These are phyloP conservation scores for Xylaria sp. DNA, from an alignment of 2,329 filamentous ascomycete species.

Conservation along the genomic window DNA sequence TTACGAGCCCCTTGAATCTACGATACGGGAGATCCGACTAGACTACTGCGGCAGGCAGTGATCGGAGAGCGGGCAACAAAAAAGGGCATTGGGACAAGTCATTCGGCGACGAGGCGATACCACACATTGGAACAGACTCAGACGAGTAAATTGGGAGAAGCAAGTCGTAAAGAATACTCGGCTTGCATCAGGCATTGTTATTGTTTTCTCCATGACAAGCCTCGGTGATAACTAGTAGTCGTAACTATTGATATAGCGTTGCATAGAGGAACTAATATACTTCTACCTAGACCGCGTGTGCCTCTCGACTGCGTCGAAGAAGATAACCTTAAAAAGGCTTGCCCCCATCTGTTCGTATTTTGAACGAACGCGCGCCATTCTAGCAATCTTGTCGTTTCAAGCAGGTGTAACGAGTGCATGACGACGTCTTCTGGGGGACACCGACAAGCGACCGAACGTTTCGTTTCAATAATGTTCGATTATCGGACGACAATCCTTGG, in stretches of 20 bases:
- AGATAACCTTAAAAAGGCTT: slow-evolving; percentile 15
- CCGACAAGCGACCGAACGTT: slow-evolving; percentile 22
- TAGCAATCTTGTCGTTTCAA: slow-evolving; percentile 28
- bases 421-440: slow-evolving; percentile 12
- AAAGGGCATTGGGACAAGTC: slow-evolving; percentile 4
- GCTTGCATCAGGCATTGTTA: slow-evolving; percentile 3
- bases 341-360: slow-evolving; percentile 30
- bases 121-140: slow-evolving; percentile 8
- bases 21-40: slow-evolving; percentile 14
- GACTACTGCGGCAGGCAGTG: not conserved
- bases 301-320: slow-evolving; percentile 3
- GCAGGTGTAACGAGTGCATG: slow-evolving; percentile 12
- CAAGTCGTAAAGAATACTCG: not conserved
- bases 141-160: slow-evolving; percentile 10
- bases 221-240: slow-evolving; percentile 1
- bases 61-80: slow-evolving; percentile 29
- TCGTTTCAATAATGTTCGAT: slow-evolving; percentile 29
- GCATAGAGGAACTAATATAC: slow-evolving; percentile 3
- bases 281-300: not conserved
- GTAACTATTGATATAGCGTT: slow-evolving; percentile 1
- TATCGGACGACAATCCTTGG: slow-evolving; percentile 29
- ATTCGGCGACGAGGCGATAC: slow-evolving; percentile 8
- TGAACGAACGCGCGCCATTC: not conserved
- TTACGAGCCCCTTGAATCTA: slow-evolving; percentile 27
- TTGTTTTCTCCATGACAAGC: not conserved